Evolutionary conservation across 352 stramenopile genomes (phyloP).

Genomic region (Pseudoperonospora humuli): DNA sequence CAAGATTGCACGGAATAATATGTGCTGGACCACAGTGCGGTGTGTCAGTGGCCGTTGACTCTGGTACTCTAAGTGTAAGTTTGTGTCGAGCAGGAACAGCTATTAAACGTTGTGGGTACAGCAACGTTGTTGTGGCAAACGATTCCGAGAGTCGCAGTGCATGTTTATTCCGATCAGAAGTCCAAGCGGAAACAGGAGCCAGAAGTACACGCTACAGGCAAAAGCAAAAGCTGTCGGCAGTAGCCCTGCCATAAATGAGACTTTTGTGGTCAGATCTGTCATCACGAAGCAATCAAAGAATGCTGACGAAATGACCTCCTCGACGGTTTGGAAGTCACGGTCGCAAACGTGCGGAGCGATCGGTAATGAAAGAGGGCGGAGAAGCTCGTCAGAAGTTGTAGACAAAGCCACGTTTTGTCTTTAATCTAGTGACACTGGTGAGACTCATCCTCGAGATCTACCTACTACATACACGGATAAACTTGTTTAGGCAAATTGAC

Average conservation of each 20-base stretch:
- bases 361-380: conserved; percentile 21
- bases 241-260: conserved; percentile 9
- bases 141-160: conserved; percentile 31
- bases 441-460: conserved; percentile 35
- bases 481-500: conserved; percentile 36
- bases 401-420: conserved; percentile 54
- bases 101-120: conserved; percentile 43
- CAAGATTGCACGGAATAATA: conserved; percentile 36
- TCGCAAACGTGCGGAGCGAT: conserved; percentile 41
- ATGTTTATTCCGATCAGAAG: conserved; percentile 23
- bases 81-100: conserved; percentile 39
- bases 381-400: conserved; percentile 15
- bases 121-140: conserved; percentile 41
- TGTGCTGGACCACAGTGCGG: conserved; percentile 32
- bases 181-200: conserved; percentile 16
- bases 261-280: conserved; percentile 2
- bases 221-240: conserved; percentile 8
- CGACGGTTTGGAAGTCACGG: conserved; percentile 23
- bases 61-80: conserved; percentile 40
- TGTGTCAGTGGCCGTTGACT: conserved; percentile 50
- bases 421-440: conserved; percentile 22
- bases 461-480: conserved; percentile 63
- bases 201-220: background rate
- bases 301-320: background rate
- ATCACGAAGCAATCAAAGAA: conserved; percentile 3